phyloP scores from a whole-genome alignment of 2,329 filamentous ascomycete species.

The Xylaria sp. region DNA sequence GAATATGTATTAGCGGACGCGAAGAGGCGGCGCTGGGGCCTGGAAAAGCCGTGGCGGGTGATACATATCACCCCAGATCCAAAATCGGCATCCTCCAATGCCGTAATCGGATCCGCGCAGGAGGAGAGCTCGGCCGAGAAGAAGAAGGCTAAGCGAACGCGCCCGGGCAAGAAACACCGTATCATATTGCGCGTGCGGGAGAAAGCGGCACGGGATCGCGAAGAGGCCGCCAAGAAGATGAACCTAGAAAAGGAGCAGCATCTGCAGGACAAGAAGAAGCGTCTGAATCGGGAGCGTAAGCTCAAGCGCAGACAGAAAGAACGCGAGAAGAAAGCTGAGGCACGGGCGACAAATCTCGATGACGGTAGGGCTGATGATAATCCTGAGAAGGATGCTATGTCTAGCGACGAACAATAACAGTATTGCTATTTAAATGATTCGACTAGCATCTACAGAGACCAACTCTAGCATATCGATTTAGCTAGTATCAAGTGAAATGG shows the following conservation, averaged over 20 bases:
- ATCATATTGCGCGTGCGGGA: constrained; percentile 60
- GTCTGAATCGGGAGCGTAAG: constrained; percentile 69
- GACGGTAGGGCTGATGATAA: constrained; percentile 17
- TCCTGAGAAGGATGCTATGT: neutral
- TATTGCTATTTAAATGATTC: neutral
- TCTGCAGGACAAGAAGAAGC: constrained; percentile 69
- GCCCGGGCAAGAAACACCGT: constrained; percentile 67
- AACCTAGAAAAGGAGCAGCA: constrained; percentile 64
- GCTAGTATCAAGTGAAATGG: neutral
- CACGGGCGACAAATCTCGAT: constrained; percentile 43
- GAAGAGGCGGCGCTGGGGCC: constrained; percentile 62
- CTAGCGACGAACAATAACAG: neutral
- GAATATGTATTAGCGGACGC: constrained; percentile 61
- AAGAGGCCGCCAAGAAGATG: constrained; percentile 53
- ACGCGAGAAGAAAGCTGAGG: constrained; percentile 61
- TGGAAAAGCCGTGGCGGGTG: constrained; percentile 70
- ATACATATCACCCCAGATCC: constrained; percentile 54
- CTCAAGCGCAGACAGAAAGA: constrained; percentile 67
- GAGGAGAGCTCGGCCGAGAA: constrained; percentile 13
- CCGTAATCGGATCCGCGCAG: constrained; percentile 3
- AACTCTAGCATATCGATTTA: neutral
- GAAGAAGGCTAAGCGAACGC: constrained; percentile 47
- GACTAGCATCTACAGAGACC: neutral
- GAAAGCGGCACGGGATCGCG: constrained; percentile 55
- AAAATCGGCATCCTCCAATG: constrained; percentile 28